Conservation (phyloP, 1,284 basidiomycete species). For the Pseudozyma sp. region DNA sequence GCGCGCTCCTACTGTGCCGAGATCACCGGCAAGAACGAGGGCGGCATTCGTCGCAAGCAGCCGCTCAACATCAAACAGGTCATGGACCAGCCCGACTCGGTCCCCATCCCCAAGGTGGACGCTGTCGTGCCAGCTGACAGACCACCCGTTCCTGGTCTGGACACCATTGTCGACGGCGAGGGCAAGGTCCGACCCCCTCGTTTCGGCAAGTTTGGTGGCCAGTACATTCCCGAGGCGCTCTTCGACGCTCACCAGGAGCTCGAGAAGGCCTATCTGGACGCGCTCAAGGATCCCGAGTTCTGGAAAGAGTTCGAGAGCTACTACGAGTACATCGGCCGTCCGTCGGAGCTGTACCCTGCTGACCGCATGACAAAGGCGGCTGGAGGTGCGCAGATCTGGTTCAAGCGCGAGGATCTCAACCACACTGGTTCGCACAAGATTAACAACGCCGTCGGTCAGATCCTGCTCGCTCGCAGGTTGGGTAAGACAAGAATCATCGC, state of each 20-base stretch:
- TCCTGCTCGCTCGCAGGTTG: conserved; percentile 88
- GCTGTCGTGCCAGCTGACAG: conserved; percentile 53
- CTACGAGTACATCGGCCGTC: conserved; percentile 89
- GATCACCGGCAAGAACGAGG: conserved; percentile 73
- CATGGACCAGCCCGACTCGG: conserved; percentile 48
- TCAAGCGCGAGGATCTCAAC: conserved; percentile 92
- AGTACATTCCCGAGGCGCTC: conserved; percentile 94
- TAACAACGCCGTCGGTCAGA: conserved; percentile 71
- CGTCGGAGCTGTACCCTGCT: conserved; percentile 79
- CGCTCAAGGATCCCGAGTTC: conserved; percentile 88
- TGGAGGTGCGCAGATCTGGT: conserved; percentile 93
- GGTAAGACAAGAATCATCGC: conserved; percentile 98
- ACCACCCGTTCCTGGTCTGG: conserved; percentile 54
- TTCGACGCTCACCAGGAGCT: conserved; percentile 91
- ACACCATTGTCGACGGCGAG: conserved; percentile 52
- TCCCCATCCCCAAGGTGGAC: conserved; percentile 61
- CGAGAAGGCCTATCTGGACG: conserved; percentile 87
- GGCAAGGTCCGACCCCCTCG: conserved; percentile 74
- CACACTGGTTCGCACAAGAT: conserved; percentile 69
- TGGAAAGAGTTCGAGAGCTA: conserved; percentile 90
- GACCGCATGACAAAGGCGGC: conserved; percentile 80
- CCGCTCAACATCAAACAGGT: conserved; percentile 57
- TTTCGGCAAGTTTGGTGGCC: conserved; percentile 95
- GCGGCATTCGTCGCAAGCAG: conserved; percentile 58
- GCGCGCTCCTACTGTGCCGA: conserved; percentile 73